Base-by-base conservation (phyloP, 371 early-diverging fungal genomes). In the Apophysomyces elegans region DNA sequence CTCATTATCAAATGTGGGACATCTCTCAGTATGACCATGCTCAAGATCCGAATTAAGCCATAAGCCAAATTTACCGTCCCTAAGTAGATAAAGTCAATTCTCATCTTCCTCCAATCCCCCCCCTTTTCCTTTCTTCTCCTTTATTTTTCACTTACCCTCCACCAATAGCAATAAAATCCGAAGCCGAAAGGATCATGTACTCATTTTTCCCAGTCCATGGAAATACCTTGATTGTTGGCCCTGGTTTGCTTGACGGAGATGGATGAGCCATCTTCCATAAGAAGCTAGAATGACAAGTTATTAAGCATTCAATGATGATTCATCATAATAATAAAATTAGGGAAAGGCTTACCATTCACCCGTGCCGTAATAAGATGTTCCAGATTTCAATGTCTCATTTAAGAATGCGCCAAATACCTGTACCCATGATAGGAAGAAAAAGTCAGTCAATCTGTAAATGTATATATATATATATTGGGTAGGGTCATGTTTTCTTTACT, bases 391-490 rank as follows among this genome's bases (percentile, higher is more conserved):
- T 6, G 89, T 68, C 59, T 97, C 96, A 50, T 83, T 91, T 18
- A 91, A 69, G 78, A 87, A 97, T 2, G 95, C 96, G 14, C 97
- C 97, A 82, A 97, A 96, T 5, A 95, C 80, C 93, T 93, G 78
- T 47, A 21, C 35, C 54, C 54, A 50, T 50, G 54, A 50, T 50
- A 21, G 21, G 32, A 21, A 18, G 9, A 50, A 21, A 50, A 2
- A 1, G 32, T 26, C 32, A 26, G 13, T 41, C 41, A 5, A 13
- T 41, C 13, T 26, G 21, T 18, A 50, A 50, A 18, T 18, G 18
- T 18, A 18, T 18, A 18, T 18, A 18, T 18, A 18, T 18, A 18
- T 18, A 18, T 18, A 18, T 26, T 26, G 1, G 32, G 32, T 26
- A 2, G 21, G 21, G n/a, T 85, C 5, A 13, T 11, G 26, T 18